Percentiles rank a stretch among this genome's conserved stretches.
Evolutionary conservation across 192 early-diverging fungal genomes (phyloP).

Genomic region (Coemansia sp.): DNA sequence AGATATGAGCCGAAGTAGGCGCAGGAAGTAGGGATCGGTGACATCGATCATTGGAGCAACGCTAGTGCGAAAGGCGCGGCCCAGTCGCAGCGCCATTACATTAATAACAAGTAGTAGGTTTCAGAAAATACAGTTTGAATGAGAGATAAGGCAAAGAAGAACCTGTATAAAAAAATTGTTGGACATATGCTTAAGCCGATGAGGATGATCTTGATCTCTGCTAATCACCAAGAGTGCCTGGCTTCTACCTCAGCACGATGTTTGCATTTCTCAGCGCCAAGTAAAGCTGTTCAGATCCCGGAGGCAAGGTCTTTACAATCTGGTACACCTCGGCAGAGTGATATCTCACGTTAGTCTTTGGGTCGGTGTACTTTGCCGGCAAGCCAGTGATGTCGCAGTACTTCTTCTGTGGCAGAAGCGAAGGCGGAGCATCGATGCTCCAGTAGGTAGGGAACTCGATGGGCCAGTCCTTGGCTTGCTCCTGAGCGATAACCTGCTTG

Average conservation of each 20-base stretch:
- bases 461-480: slow-evolving; percentile 63
- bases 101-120: not conserved
- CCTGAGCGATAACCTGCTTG: slow-evolving; percentile 78
- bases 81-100: slow-evolving; percentile 20
- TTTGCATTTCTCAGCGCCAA: slow-evolving; percentile 78
- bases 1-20: slow-evolving; percentile 68
- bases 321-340: slow-evolving; percentile 82
- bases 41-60: slow-evolving; percentile 82
- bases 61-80: slow-evolving; percentile 48
- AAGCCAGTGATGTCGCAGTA: slow-evolving; percentile 92
- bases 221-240: not conserved
- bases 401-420: slow-evolving; percentile 80
- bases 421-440: slow-evolving; percentile 83
- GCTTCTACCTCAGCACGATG: slow-evolving; percentile 65
- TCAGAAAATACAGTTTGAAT: not conserved
- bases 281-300: slow-evolving; percentile 80
- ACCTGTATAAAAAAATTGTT: not conserved
- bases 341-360: slow-evolving; percentile 82
- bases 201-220: not conserved
- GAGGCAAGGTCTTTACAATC: slow-evolving; percentile 69
- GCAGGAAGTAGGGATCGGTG: slow-evolving; percentile 70
- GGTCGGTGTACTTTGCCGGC: slow-evolving; percentile 85
- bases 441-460: slow-evolving; percentile 74
- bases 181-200: not conserved
- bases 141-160: not conserved